Evolutionary conservation across 371 early-diverging fungal species (phyloP).

Genomic region (Lichtheimia ornata): DNA sequence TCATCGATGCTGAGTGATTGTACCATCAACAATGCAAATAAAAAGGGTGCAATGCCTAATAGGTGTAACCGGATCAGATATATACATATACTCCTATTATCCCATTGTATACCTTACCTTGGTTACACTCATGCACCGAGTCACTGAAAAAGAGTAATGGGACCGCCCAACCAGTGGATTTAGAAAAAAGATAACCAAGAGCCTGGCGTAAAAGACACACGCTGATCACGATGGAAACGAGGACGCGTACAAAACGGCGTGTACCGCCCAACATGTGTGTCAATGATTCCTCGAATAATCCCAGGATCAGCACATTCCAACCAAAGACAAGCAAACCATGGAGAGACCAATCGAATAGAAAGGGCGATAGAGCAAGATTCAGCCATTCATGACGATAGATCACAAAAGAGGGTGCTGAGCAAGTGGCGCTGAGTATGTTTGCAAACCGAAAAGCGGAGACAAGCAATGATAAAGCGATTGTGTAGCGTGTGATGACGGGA

Average conservation of each 20-base stretch:
- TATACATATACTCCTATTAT: too few species aligned
- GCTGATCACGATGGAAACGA: conserved; percentile 25
- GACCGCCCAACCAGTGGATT: conserved; percentile 57
- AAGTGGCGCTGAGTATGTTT: conserved; percentile 28
- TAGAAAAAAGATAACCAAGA: conserved; percentile 57
- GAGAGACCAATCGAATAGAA: conserved; percentile 38
- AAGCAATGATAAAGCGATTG: conserved; percentile 36
- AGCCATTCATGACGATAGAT: conserved; percentile 38
- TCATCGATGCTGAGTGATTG: conserved; percentile 59
- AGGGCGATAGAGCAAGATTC: conserved; percentile 46
- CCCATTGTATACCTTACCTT: conserved; percentile 39
- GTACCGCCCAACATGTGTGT: conserved; percentile 52
- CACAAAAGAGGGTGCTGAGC: conserved; percentile 52
- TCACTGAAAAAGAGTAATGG: conserved; percentile 63
- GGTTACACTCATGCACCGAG: conserved; percentile 60
- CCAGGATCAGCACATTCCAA: conserved; percentile 52
- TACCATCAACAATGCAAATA: conserved; percentile 56
- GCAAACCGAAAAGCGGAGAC: conserved; percentile 35
- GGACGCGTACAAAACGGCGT: conserved; percentile 35
- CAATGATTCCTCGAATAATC: conserved; percentile 52
- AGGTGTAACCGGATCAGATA: too few species aligned
- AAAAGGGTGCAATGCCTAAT: conserved; percentile 57
- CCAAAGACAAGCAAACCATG: conserved; percentile 34
- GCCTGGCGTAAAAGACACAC: conserved; percentile 40
- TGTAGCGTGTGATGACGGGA: conserved; percentile 50